Percentiles rank a stretch among this genome's conserved stretches.
Evolutionary conservation across 306 rosid species (phyloP).

Genomic region (Sophora flavescens): DNA sequence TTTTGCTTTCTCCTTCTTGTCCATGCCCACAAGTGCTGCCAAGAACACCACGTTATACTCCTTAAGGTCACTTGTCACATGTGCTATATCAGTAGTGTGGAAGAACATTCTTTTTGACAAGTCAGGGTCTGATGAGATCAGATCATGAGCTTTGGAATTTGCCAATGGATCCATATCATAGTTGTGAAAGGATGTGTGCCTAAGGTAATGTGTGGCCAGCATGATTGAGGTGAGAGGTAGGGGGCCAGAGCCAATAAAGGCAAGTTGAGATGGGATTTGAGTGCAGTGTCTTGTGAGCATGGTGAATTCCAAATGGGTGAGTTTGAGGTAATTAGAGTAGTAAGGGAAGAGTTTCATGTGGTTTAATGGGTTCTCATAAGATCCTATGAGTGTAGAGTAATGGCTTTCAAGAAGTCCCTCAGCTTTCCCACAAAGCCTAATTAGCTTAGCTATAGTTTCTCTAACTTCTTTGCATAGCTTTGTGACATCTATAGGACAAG

Average conservation of each 20-base stretch:
- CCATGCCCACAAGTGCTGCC: constrained; percentile 83
- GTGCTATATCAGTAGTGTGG: constrained; percentile 62
- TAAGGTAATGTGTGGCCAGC: constrained; percentile 64
- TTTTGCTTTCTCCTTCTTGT: constrained; percentile 56
- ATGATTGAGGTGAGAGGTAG: constrained; percentile 81
- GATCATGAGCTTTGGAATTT: constrained; percentile 62
- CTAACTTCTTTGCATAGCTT: constrained; percentile 49
- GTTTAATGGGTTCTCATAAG: constrained; percentile 54
- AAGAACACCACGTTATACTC: constrained; percentile 70
- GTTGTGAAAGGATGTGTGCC: constrained; percentile 59
- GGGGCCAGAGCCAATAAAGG: constrained; percentile 82
- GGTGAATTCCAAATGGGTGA: constrained; percentile 64
- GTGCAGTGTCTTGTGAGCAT: constrained; percentile 59
- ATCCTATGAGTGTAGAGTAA: constrained; percentile 58
- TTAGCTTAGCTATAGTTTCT: constrained; percentile 64
- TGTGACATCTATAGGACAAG: constrained; percentile 56
- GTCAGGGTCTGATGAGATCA: constrained; percentile 63
- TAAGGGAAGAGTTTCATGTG: constrained; percentile 70
- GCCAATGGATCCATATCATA: constrained; percentile 70
- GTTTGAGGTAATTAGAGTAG: constrained; percentile 77
- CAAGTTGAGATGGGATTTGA: constrained; percentile 48
- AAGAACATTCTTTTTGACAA: constrained; percentile 68
- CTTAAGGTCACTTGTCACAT: constrained; percentile 57
- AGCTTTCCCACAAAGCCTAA: constrained; percentile 69
- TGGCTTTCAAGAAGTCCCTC: constrained; percentile 80